Conservation (phyloP, 2,329 filamentous ascomycete genomes). For the Rhynchosporium graminicola region DNA sequence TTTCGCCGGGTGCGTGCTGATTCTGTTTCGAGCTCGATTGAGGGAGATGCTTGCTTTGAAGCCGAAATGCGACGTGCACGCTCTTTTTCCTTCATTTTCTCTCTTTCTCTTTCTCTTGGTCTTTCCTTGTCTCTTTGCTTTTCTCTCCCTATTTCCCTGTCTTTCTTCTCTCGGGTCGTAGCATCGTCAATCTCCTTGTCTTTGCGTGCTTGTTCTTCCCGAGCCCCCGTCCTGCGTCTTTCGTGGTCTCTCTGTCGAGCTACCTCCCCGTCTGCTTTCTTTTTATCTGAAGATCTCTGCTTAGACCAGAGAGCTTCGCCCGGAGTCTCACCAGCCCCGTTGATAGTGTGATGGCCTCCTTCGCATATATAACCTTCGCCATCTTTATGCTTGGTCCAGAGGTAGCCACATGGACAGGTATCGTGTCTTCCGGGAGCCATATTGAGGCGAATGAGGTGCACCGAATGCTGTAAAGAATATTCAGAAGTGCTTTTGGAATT, state of each 20-base stretch:
- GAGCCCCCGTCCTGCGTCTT: neutral
- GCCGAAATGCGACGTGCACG: neutral
- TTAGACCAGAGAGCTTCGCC: neutral
- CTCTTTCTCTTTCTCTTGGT: neutral
- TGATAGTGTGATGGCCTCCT: neutral
- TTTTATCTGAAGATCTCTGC: neutral
- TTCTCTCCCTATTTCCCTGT: neutral
- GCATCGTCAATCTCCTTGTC: neutral
- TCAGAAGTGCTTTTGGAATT: neutral
- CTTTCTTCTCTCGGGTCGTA: neutral
- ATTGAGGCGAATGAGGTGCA: neutral
- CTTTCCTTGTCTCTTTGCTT: neutral
- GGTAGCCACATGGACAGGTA: neutral
- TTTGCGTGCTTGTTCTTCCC: neutral
- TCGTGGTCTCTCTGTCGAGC: neutral
- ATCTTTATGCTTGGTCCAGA: neutral
- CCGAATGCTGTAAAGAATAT: neutral
- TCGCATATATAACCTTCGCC: neutral
- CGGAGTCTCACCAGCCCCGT: neutral
- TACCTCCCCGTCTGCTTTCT: neutral
- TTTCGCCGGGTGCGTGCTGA: neutral
- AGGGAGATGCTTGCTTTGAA: neutral
- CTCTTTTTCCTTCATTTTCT: neutral
- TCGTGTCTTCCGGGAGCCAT: neutral
- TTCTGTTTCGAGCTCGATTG: neutral